Evolutionary conservation across 2,329 filamentous ascomycete genomes (phyloP), one percentile per base, ranked within the genome.

Genomic region (Cercospora nicotianae): DNA sequence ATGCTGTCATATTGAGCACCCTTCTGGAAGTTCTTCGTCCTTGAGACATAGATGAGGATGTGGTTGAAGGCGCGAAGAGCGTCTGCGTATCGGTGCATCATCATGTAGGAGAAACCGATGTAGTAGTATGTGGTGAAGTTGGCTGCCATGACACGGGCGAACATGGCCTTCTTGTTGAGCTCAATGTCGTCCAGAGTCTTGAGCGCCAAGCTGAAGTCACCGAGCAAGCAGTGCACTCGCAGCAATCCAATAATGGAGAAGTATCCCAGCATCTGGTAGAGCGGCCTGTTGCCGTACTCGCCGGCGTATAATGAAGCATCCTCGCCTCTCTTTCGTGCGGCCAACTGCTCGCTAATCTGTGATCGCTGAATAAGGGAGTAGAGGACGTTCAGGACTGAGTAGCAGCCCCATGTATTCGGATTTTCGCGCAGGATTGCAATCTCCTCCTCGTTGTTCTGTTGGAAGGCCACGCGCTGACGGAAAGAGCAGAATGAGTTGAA

Each of bases 71-170:
- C 97, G 87, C 94, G 93, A 84, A 99, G 97, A 81, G 95, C 95
- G 83, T 99, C 95, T 82, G 93, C 92, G 81, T 99, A 99, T 80
- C 95, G 92, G 84, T 95, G 93, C 92, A 98, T 96, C 95, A 99
- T 99, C 94, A 99, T 98, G 90, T 99, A 99, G 75, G 93, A 96
- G 89, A 99, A 99, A 75, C 95, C 95, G 71, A 99, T 94, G 81
- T 98, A 98, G 89, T 99, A 99, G 89, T 98, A 99, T 73, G 95
- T 99, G 75, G 94, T 97, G 85, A 98, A 98, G 86, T 99, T 95
- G 67, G 95, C 95, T 64, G 95, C 94, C 95, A 99, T 98, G 80
- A 99, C 95, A 74, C 95, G 92, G 71, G 95, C 94, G 81, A 99
- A 99, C 92, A 98, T 98, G 82, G 95, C 94, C 87, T 98, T 98